Evolutionary conservation across 192 early-diverging fungal genomes (phyloP), one percentile per base, ranked within the genome.

Genomic region (Phlyctochytrium planicorne): DNA sequence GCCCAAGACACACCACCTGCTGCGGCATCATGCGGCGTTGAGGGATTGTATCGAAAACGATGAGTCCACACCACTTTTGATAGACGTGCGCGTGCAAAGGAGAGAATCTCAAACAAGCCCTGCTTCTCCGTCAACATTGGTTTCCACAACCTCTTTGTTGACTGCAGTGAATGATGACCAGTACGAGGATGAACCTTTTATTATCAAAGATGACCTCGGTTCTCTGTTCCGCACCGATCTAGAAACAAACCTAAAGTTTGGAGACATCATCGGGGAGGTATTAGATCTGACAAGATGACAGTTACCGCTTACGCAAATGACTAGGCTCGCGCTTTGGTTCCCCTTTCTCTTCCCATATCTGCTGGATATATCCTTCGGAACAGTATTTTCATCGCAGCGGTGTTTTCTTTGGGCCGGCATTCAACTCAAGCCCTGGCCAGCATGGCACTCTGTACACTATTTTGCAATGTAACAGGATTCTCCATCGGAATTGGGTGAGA

Each of bases 261-360:
- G 40, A 6, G 40, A 47, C 40, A 47, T 47, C 20, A 14, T 6
- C 10, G 40, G 10, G 10, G 40, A 47, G 40, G 40, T 47, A 20
- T 20, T 47, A 6, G 40, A 47, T 47, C 6, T 47, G 6, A 47
- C 6, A 14, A 47, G 6, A 47, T 47, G 40, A 6, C 20, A 14
- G 40, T 47, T 47, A 6, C 20, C 20, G 10, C 40, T 20, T 20
- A 47, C 40, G 10, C 10, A 47, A 6, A 14, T 47, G 55, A 50
- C 12, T 14, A 81, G 64, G 60, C 53, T 27, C 32, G 37, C 33
- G 63, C 40, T 1, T 36, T 82, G 29, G n/a, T 69, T 1, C 68
- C 65, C 31, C 55, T 80, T 0, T 76, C 79, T 6, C 82, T 79
- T 79, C 83, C 83, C 2, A 75, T 84, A 2, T 76, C 74, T 17